Evolutionary conservation across 768 basidiomycete genomes (phyloP), one percentile per base, ranked within the genome.

Genomic region (Collybiopsis confluens): DNA sequence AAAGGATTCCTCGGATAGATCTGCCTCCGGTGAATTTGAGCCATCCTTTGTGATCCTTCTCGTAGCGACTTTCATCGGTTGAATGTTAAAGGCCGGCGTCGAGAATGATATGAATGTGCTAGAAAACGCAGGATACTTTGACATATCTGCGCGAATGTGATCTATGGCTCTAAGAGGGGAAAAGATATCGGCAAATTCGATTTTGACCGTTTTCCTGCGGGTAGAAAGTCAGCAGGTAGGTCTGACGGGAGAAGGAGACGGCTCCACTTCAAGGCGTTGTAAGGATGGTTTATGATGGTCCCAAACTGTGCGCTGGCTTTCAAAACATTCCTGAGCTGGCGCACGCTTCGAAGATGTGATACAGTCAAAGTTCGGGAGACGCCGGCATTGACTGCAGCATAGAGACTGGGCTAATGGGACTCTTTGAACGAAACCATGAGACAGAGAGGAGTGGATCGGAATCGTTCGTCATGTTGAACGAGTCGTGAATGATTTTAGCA

Each of bases 161-260:
- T 48, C 47, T 6, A 48, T 36, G 11, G 47, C 47, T 37, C n/a
- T 48, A 15, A 48, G 33, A 18, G 47, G 11, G 3, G 47, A 48
- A 13, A 16, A 48, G 2, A 48, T 48, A 4, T 48, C 47, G 9
- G 47, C 35, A 36, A 48, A 48, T 37, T 48, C 47, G 20, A 48
- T 48, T n/a, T n/a, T 36, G 13, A 48, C 47, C 3, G 47, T 48
- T 48, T 48, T 48, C n/a, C 47, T 37, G 28, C 27, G 28, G 33
- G 2, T 15, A 4, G 3, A 48, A 7, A 2, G 18, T 18, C 21
- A 33, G 21, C 30, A 35, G 9, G 23, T 20, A 24, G 11, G 6
- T 36, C 13, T 33, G 37, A 24, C 11, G 30, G 35, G 13, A 6
- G 33, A n/a, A n/a, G n/a, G n/a, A n/a, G n/a, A n/a, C n/a, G n/a